Conservation (phyloP, 2,329 filamentous ascomycete genomes). For the Didymella exigua region DNA sequence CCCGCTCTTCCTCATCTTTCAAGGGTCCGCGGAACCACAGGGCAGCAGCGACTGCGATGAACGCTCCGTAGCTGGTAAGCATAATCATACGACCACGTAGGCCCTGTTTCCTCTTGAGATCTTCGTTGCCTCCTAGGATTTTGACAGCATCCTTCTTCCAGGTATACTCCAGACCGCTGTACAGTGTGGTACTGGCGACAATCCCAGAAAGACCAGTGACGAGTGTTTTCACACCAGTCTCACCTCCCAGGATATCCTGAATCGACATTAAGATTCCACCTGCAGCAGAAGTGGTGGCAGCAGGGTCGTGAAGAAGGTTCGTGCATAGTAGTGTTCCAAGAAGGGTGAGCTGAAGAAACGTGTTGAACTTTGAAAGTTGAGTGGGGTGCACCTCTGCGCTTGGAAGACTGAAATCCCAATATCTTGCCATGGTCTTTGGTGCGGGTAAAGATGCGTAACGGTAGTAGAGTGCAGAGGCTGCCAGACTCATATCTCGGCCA, state of each 20-base stretch:
- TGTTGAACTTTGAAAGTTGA: slow-evolving; percentile 87
- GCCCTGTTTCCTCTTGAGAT: slow-evolving; percentile 55
- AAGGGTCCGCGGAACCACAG: slow-evolving; percentile 31
- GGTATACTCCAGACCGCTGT: slow-evolving; percentile 92
- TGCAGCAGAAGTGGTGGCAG: slow-evolving; percentile 58
- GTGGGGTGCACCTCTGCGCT: slow-evolving; percentile 84
- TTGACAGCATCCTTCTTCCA: slow-evolving; percentile 90
- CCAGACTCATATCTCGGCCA: slow-evolving; percentile 83
- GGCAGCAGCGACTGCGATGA: slow-evolving; percentile 49
- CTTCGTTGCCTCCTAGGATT: slow-evolving; percentile 66
- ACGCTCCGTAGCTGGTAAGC: slow-evolving; percentile 53
- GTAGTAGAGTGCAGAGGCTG: slow-evolving; percentile 88
- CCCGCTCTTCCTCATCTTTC: slow-evolving; percentile 11
- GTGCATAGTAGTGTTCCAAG: slow-evolving; percentile 84
- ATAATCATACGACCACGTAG: slow-evolving; percentile 56
- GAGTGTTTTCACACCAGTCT: slow-evolving; percentile 43
- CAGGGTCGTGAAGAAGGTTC: slow-evolving; percentile 69
- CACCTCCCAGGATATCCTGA: slow-evolving; percentile 37
- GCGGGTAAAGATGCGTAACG: slow-evolving; percentile 92
- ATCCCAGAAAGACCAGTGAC: slow-evolving; percentile 66
- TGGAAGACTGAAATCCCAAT: slow-evolving; percentile 97
- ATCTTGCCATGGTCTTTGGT: slow-evolving; percentile 88
- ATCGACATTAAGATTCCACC: slow-evolving; percentile 32
- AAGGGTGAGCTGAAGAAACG: slow-evolving; percentile 84
- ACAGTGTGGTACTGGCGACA: slow-evolving; percentile 87